Evolutionary conservation across 2,329 filamentous ascomycete genomes (phyloP), one percentile per base, ranked within the genome.

Genomic region (Davidsoniella eucalypti): DNA sequence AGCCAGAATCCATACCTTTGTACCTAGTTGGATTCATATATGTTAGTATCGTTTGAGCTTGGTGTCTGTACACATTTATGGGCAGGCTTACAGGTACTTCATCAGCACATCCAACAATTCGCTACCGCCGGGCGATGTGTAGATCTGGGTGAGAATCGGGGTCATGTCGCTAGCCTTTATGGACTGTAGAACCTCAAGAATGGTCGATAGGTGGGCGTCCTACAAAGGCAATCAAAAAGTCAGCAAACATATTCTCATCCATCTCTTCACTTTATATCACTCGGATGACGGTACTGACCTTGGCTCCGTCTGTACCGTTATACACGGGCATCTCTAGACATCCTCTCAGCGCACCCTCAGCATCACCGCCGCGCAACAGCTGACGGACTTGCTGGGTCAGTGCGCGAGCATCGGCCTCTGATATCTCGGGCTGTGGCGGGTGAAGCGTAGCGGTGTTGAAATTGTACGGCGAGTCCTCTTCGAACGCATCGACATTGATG

Each of bases 161-260:
- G 81, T 87, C 85, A 96, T 96, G 59, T 98, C 92, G 58, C 84
- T 84, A 61, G 92, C 87, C 64, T 94, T 88, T 68, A 96, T 96
- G 17, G 87, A 92, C 66, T 94, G 88, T 56, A 98, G 72, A 52
- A 96, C 88, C 68, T 98, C 92, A 54, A 87, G 79, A 39, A 98
- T 84, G 17, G 85, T 90, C 57, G 85, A 79, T 56, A 94, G 71
- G 64, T 96, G 87, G 26, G 87, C 72, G 57, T 94, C 87, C 82
- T 94, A 65, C 55, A 55, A 54, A 52, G 38, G 49, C 12, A 47
- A 40, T 18, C 26, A 6, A 9, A 21, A 37, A 36, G 51, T 59
- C 54, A 59, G 57, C 52, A 49, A 43, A 12, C 18, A 3, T 43
- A 14, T 16, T n/a, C 4, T 14, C 12, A 23, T 21, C 5, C 37